Evolutionary conservation across 2,329 filamentous ascomycete genomes (phyloP), one percentile per base, ranked within the genome.

Genomic region (Fusarium sp.): DNA sequence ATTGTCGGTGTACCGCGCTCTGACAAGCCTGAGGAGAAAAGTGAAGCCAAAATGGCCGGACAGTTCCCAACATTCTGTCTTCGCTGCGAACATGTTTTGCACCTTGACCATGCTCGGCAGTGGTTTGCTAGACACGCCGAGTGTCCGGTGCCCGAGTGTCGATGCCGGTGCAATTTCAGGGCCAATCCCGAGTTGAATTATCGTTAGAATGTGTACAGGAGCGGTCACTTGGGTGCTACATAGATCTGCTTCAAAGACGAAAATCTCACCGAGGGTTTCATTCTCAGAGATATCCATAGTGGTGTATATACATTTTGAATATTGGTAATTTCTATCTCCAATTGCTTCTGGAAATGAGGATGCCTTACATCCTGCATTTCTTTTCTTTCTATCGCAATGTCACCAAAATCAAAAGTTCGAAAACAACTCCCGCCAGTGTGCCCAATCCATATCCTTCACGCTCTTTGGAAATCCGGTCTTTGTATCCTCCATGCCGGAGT

Each of bases 51-150:
- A 72, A 79, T 84, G 77, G 84, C 85, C 46, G 87, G 86, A 4
- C 83, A 84, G 46, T 91, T 91, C 73, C 88, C 89, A n/a, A 90
- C 88, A 0, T 91, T 91, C 73, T 92, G 90, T 65, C 81, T 91
- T 44, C 85, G 85, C 70, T 92, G 90, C 75, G 89, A 91, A 73
- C 90, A 92, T 74, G 88, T 90, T 12, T 79, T 89, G 73, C 90
- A 92, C 72, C 81, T 91, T 60, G 89, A 91, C 71, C 90, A 91
- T 75, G 89, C 89, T 8, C 80, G 88, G 70, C 84, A 87, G 78
- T 92, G 90, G 90, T 92, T 91, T 72, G 81, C 84, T 9, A 79
- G 87, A 31, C 89, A 91, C 69, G 83, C 84, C 28, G 88, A 91
- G 78, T 91, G 90, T 73, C 89, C 90, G 0, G 88, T 91, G 51